Evolutionary conservation across 805 yeast genomes (phyloP).

Genomic region (Myxozyma sirexii): DNA sequence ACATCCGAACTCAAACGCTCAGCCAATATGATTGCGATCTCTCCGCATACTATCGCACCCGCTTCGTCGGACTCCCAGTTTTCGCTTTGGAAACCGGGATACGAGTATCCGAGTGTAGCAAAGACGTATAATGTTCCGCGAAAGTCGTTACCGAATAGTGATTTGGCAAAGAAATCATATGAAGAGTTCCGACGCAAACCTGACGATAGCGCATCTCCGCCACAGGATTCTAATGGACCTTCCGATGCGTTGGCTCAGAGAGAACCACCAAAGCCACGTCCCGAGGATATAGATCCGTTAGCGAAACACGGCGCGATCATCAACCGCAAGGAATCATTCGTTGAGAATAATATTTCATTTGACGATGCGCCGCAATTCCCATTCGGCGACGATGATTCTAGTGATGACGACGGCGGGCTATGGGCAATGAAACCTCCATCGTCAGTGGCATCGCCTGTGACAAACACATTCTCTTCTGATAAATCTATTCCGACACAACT

Average conservation of each 20-base stretch:
- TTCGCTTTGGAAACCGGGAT: conserved; percentile 8
- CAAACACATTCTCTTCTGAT: background rate
- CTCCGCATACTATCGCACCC: conserved; percentile 13
- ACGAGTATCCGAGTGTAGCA: background rate
- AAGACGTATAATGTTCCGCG: conserved; percentile 22
- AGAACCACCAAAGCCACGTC: background rate
- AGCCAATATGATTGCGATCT: background rate
- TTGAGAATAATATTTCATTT: conserved; percentile 72
- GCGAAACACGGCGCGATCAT: background rate
- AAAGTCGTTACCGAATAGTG: conserved; percentile 19
- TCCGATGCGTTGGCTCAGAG: background rate
- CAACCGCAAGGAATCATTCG: conserved; percentile 54
- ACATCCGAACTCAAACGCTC: conserved; percentile 3
- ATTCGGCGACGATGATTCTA: conserved; percentile 37
- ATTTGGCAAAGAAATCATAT: background rate
- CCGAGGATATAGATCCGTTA: conserved; percentile 1
- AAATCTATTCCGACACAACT: conserved; percentile 10
- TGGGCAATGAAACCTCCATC: conserved; percentile 52
- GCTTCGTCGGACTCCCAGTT: background rate
- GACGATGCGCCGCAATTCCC: conserved; percentile 65
- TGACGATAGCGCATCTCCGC: background rate
- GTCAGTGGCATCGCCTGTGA: background rate
- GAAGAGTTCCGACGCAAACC: conserved; percentile 1
- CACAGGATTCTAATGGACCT: background rate
- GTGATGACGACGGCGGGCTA: conserved; percentile 53